phyloP scores from a whole-genome alignment of 139 green algal species.

The Picochlorum costavermella region DNA sequence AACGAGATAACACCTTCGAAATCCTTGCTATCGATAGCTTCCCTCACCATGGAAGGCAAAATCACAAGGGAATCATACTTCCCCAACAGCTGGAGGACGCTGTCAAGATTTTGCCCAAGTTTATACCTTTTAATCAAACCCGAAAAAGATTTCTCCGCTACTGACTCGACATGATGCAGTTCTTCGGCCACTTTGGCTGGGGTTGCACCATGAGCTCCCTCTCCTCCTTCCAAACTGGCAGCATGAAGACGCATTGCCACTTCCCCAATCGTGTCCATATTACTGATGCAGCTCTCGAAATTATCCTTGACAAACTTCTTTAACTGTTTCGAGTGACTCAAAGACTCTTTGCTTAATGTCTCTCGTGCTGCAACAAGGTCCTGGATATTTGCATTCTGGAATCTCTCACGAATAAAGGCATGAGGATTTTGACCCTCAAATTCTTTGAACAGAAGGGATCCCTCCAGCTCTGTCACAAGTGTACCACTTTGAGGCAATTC shows the following conservation, averaged over 20 bases:
- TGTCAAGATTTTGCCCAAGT: constrained; percentile 47
- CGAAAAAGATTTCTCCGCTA: constrained; percentile 36
- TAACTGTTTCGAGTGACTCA: constrained; percentile 63
- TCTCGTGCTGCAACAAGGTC: constrained; percentile 51
- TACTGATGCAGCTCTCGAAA: constrained; percentile 85
- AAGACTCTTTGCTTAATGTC: constrained; percentile 51
- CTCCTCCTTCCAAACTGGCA: constrained; percentile 26
- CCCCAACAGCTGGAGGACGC: constrained; percentile 43
- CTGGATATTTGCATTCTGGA: not conserved
- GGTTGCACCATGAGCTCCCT: constrained; percentile 24
- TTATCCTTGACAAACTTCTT: constrained; percentile 82
- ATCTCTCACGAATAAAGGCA: not conserved
- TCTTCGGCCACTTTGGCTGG: constrained; percentile 23
- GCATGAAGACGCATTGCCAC: constrained; percentile 50
- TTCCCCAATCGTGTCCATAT: constrained; percentile 82
- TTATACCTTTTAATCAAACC: constrained; percentile 43
- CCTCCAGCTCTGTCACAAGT: not conserved
- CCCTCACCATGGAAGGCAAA: constrained; percentile 42
- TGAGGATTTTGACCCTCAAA: not conserved
- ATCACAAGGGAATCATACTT: constrained; percentile 58
- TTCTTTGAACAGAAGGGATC: not conserved
- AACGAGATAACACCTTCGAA: constrained; percentile 23
- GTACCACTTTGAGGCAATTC: not conserved
- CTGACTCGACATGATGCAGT: constrained; percentile 29
- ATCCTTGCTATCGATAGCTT: constrained; percentile 28